Evolutionary conservation across 345 rosid species (phyloP).

Genomic region (Camelina neglecta): DNA sequence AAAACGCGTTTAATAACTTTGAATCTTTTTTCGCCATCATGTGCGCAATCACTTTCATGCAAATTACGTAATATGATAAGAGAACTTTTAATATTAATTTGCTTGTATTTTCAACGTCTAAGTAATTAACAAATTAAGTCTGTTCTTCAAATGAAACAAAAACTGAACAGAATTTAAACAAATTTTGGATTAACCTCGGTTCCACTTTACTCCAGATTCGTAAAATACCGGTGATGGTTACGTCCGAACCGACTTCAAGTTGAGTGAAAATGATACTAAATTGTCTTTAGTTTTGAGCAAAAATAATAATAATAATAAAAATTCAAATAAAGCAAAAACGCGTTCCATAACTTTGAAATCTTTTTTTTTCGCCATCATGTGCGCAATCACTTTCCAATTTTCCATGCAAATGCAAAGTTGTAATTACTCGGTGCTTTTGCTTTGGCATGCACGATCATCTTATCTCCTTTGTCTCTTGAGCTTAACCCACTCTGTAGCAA

Average conservation of each 20-base stretch:
- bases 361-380: conserved; percentile 24
- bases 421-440: conserved; percentile 22
- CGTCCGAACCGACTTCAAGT: background rate
- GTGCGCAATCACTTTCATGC: conserved; percentile 37
- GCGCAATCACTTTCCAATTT: conserved; percentile 32
- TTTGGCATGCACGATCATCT: conserved; percentile 28
- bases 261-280: background rate
- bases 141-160: background rate
- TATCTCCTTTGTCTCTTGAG: conserved; percentile 11
- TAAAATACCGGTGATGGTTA: conserved; percentile 5
- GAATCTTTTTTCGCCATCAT: conserved; percentile 15
- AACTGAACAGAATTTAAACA: background rate
- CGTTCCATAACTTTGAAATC: conserved; percentile 35
- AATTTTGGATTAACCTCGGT: background rate
- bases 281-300: background rate
- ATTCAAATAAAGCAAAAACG: conserved; percentile 18
- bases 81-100: background rate
- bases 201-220: background rate
- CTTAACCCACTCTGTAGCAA: background rate
- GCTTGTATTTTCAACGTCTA: background rate
- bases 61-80: background rate
- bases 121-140: no score
- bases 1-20: conserved; percentile 40
- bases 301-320: background rate
- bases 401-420: conserved; percentile 33